Percentiles rank a stretch among this genome's conserved stretches.
Evolutionary conservation across 2,329 filamentous ascomycete species (phyloP).

Genomic region (Botryotinia convoluta): DNA sequence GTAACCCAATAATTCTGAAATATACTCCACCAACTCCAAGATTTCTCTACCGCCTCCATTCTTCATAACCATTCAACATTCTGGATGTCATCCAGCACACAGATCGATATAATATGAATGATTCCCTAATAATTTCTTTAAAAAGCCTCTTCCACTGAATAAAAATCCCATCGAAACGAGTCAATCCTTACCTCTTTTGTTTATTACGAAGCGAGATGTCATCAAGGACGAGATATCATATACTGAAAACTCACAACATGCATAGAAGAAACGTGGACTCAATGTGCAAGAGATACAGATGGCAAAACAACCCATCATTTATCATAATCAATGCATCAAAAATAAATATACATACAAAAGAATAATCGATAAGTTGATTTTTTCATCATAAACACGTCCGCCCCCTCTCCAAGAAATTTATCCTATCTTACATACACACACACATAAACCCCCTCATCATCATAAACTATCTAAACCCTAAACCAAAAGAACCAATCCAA

Average conservation of each 20-base stretch:
- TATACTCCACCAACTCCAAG: background rate
- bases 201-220: background rate
- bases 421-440: background rate
- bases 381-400: background rate
- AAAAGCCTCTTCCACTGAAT: accelerated
- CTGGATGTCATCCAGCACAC: background rate
- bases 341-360: background rate
- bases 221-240: accelerated
- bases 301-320: too few species aligned
- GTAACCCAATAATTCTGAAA: accelerated
- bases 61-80: background rate
- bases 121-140: accelerated
- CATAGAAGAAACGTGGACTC: background rate
- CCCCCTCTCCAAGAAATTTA: background rate
- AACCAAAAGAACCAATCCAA: slow-evolving; percentile 1
- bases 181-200: background rate
- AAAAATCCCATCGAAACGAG: background rate
- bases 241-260: background rate
- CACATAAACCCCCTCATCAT: background rate
- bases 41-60: background rate
- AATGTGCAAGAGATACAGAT: background rate
- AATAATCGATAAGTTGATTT: background rate
- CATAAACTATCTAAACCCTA: background rate
- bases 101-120: background rate
- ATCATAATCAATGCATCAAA: background rate